Conservation (phyloP, 495 filamentous ascomycete species). For the Penicillium tannophilum region DNA sequence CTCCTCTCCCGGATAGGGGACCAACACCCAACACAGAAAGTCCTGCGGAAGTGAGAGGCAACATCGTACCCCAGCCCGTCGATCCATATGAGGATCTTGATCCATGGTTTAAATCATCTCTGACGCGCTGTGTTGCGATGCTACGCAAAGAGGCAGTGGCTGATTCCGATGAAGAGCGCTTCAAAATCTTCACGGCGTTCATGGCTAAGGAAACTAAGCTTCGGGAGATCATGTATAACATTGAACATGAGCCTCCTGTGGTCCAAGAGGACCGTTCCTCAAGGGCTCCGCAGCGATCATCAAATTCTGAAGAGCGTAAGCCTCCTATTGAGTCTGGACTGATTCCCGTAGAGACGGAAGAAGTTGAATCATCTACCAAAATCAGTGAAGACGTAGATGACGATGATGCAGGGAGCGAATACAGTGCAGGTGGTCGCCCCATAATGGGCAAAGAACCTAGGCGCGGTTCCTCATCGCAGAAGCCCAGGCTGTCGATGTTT, state of each 20-base stretch:
- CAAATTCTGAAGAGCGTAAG: conserved; percentile 16
- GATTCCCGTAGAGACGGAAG: conserved; percentile 39
- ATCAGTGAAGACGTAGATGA: conserved; percentile 20
- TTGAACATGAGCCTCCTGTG: conserved; percentile 39
- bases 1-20: conserved; percentile 4
- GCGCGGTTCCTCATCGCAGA: conserved; percentile 16
- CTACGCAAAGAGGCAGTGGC: conserved; percentile 55
- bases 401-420: conserved; percentile 35
- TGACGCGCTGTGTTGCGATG: conserved; percentile 55
- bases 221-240: conserved; percentile 54
- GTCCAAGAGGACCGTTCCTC: conserved; percentile 13
- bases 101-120: conserved; percentile 55
- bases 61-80: conserved; percentile 16
- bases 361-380: conserved; percentile 13
- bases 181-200: conserved; percentile 54
- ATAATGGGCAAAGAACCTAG: conserved; percentile 29
- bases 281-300: conserved; percentile 11
- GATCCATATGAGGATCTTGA: conserved; percentile 55
- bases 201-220: conserved; percentile 53
- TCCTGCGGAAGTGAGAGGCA: conserved; percentile 6
- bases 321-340: conserved; percentile 37
- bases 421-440: conserved; percentile 54
- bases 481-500: conserved; percentile 16
- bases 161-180: conserved; percentile 51
- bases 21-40: conserved; percentile 2